These are phyloP conservation scores for Umbilicus rupestris DNA, from an alignment of 164 flowering plant genomes.

Conservation along the genomic window DNA sequence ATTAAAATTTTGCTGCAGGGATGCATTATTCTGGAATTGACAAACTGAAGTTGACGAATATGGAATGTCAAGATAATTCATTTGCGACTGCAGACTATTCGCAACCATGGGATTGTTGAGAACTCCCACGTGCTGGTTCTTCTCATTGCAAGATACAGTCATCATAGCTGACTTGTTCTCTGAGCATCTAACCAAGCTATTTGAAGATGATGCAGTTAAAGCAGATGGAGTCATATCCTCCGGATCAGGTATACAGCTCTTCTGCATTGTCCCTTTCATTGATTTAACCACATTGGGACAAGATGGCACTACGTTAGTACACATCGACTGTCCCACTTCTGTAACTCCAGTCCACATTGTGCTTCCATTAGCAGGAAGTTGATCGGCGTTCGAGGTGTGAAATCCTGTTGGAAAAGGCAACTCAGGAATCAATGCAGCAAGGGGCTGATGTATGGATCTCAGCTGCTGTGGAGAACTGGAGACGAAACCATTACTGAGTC, in stretches of 20 bases:
- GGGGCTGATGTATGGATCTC: slow-evolving; percentile 52
- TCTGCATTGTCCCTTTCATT: slow-evolving; percentile 27
- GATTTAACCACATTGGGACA: slow-evolving; percentile 55
- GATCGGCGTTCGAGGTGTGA: slow-evolving; percentile 30
- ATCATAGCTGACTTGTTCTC: slow-evolving; percentile 46
- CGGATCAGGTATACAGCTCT: slow-evolving; percentile 15
- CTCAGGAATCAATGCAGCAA: slow-evolving; percentile 36
- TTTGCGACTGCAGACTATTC: slow-evolving; percentile 35
- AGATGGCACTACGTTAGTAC: slow-evolving; percentile 73
- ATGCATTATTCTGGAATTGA: slow-evolving; percentile 59
- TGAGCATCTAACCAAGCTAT: slow-evolving; percentile 38
- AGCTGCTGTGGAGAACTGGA: slow-evolving; percentile 37
- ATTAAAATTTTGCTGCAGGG: slow-evolving; percentile 44
- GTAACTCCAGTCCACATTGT: slow-evolving; percentile 34
- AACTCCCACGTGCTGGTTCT: slow-evolving; percentile 40
- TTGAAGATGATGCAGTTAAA: slow-evolving; percentile 28
- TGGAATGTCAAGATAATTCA: slow-evolving; percentile 77
- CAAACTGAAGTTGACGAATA: slow-evolving; percentile 86
- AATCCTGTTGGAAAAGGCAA: slow-evolving; percentile 34
- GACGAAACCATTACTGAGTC: slow-evolving; percentile 31
- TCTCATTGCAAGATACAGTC: slow-evolving; percentile 49
- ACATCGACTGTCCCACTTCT: slow-evolving; percentile 46
- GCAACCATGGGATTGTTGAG: slow-evolving; percentile 31
- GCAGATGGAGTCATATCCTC: slow-evolving; percentile 66
- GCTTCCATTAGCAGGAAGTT: slow-evolving; percentile 31